A percentile compares a stretch with the other conserved stretches of the same genome.
Evolutionary conservation across 176 grass and related monocot species (phyloP).

Genomic region (Zoysia japonica): DNA sequence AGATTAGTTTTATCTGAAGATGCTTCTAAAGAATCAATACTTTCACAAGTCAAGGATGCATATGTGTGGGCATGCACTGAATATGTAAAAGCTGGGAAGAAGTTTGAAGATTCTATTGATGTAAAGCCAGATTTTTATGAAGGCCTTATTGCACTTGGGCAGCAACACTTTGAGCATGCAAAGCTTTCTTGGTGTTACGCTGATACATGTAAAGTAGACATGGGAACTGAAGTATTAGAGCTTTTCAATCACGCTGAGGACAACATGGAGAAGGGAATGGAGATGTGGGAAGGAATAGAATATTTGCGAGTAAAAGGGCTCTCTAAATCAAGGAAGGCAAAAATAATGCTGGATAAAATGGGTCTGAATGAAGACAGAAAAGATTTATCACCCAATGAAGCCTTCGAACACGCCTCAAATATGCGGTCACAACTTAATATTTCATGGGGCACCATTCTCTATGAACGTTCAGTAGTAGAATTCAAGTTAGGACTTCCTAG

Average conservation of each 20-base stretch:
- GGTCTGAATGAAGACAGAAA: slow-evolving; percentile 49
- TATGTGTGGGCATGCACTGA: slow-evolving; percentile 77
- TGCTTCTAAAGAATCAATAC: slow-evolving; percentile 47
- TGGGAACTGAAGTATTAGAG: slow-evolving; percentile 67
- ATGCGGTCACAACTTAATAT: slow-evolving; percentile 84
- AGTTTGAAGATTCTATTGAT: slow-evolving; percentile 70
- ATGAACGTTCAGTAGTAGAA: slow-evolving; percentile 84
- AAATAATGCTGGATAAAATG: slow-evolving; percentile 48
- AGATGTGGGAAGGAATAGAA: slow-evolving; percentile 84
- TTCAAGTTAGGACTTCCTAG: slow-evolving; percentile 70
- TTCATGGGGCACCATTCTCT: slow-evolving; percentile 91
- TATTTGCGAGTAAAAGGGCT: slow-evolving; percentile 59
- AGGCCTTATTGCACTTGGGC: slow-evolving; percentile 68
- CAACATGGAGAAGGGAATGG: slow-evolving; percentile 73
- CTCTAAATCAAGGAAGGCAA: slow-evolving; percentile 62
- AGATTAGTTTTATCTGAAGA: slow-evolving; percentile 60
- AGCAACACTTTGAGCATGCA: slow-evolving; percentile 86
- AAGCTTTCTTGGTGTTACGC: slow-evolving; percentile 88
- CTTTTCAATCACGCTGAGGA: slow-evolving; percentile 86
- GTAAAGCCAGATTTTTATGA: slow-evolving; percentile 86
- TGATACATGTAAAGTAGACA: slow-evolving; percentile 59
- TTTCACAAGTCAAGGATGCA: slow-evolving; percentile 54
- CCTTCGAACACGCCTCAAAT: slow-evolving; percentile 63
- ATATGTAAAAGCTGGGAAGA: slow-evolving; percentile 72
- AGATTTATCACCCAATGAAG: slow-evolving; percentile 58